phyloP scores from a whole-genome alignment of 257 asterid species.

The Penstemon davidsonii region DNA sequence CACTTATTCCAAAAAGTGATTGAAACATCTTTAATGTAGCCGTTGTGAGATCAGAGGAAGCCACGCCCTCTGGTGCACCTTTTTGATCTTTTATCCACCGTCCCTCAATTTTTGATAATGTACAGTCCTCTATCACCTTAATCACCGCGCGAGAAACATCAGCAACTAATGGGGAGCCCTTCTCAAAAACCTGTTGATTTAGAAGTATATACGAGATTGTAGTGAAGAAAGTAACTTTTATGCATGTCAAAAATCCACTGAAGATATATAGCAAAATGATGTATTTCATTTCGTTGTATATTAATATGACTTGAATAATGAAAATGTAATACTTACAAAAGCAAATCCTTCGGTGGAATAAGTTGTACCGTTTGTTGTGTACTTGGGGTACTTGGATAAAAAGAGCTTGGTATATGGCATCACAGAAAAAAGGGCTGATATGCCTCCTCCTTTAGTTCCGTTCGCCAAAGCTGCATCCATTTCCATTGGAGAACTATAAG shows the following conservation, averaged over 20 bases:
- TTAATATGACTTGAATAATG: not conserved
- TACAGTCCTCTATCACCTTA: slow-evolving; percentile 25
- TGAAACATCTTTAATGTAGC: slow-evolving; percentile 17
- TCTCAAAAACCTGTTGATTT: slow-evolving; percentile 37
- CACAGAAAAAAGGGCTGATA: slow-evolving; percentile 35
- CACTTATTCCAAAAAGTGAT: slow-evolving; percentile 31
- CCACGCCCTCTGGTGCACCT: not conserved
- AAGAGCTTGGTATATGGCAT: slow-evolving; percentile 30
- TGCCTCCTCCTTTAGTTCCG: slow-evolving; percentile 39
- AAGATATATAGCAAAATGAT: too few relatives aligned
- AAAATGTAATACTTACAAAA: slow-evolving; percentile 29
- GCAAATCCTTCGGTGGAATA: slow-evolving; percentile 37
- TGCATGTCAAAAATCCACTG: too few relatives aligned
- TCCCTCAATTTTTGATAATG: slow-evolving; percentile 10
- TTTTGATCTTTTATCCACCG: slow-evolving; percentile 1
- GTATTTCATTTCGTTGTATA: too few relatives aligned
- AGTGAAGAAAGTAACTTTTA: not conserved
- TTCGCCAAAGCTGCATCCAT: slow-evolving; percentile 30
- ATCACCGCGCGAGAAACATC: slow-evolving; percentile 39
- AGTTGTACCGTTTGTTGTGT: slow-evolving; percentile 30
- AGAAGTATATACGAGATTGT: not conserved
- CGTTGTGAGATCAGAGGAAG: too few relatives aligned
- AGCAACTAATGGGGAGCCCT: slow-evolving; percentile 41
- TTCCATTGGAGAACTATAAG: slow-evolving; percentile 28
- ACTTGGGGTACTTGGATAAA: slow-evolving; percentile 35